Base-by-base conservation (phyloP, 352 stramenopile genomes). In the Globisporangium orthogonon region DNA sequence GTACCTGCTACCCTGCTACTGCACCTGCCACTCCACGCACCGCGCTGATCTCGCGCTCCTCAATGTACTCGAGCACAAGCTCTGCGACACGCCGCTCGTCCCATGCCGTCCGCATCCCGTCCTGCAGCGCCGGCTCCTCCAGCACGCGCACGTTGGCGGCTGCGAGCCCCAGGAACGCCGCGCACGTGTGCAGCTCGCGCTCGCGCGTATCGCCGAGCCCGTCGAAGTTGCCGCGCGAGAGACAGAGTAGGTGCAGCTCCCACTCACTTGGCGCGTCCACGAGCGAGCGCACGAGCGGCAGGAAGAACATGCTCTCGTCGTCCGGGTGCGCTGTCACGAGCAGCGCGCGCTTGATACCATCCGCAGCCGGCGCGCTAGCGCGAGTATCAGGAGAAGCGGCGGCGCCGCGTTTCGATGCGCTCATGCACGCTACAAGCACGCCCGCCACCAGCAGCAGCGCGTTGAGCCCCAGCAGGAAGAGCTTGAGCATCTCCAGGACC, bases 251-350 rank as follows among this genome's bases (percentile, higher is more conserved):
- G 48, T 92, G 83, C 5, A 73, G 67, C n/a, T 87, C 51, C 82
- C 79, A 92, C 47, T 65, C 41, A 18, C 62, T 28, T 4, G 49
- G 56, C 51, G 17, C 54, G 7, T 67, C 39, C 4, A 30, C 50
- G 7, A 89, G 66, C 45, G 70, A 92, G 40, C 78, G 69, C 58
- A 85, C 84, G 29, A 97, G 80, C 4, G 95, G 95, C 57, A 98
- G 47, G 75, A 98, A 98, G 66, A 98, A 98, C 94, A 98, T 98
- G 69, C 87, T 97, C 71, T 98, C 95, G 67, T 98, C 95, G 62
- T 98, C 95, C 44, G 95, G 95, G 73, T 98, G 95, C n/a, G 94
- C 92, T 7, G 89, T 97, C 45, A 98, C 85, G 9, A 98, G 60
- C 52, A 94, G 61, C 54, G 82, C 80, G 1, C 62, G 67, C 48